Base-by-base conservation (phyloP, 1,284 basidiomycete species). In the Xerocomus amazonicus region DNA sequence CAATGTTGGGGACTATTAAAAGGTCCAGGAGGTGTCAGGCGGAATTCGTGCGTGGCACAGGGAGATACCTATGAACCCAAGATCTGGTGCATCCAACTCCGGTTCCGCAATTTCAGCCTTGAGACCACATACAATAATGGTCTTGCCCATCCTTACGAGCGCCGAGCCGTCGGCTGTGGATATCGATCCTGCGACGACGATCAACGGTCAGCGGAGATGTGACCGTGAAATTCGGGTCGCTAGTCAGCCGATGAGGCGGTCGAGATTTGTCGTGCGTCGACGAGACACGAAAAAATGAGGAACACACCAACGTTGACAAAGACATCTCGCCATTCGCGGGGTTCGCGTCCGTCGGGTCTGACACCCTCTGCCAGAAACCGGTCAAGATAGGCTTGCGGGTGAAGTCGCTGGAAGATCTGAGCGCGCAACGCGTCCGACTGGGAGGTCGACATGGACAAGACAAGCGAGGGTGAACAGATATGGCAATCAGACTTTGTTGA, bases 21-120 rank as follows among this genome's bases (percentile, higher is more conserved):
- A 41, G 9, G 13, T 27, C 14, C 2, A 16, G 32, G 0, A 9
- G 6, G 23, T n/a, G 16, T 28, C 43, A 14, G 12, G 27, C 10
- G n/a, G 16, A 5, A 17, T 23, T 8, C 13, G 12, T 3, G 6
- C 16, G 14, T 39, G n/a, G 36, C n/a, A 36, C 23, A 29, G 6
- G 14, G 27, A 47, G 23, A 26, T 13, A 51, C 93, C 91, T 23
- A 97, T 63, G 65, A 89, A 96, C 0, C 95, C 94, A 32, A 84
- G 75, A 19, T 79, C 73, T 1, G 89, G 90, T 6, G 70, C 70
- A 53, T 92, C 83, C 6, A 93, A 68, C 56, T 89, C 87, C 6
- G 94, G 94, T 60, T 92, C 88, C 31, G 92, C 86, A 37, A 94
- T 87, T 70, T 97, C 92, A n/a, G 90, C 92, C 65, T 96, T 96